A percentile compares a stretch with the other conserved stretches of the same genome.
Evolutionary conservation across 148 eudicot genomes (phyloP).

Genomic region (Rhododendron kiyosumense): DNA sequence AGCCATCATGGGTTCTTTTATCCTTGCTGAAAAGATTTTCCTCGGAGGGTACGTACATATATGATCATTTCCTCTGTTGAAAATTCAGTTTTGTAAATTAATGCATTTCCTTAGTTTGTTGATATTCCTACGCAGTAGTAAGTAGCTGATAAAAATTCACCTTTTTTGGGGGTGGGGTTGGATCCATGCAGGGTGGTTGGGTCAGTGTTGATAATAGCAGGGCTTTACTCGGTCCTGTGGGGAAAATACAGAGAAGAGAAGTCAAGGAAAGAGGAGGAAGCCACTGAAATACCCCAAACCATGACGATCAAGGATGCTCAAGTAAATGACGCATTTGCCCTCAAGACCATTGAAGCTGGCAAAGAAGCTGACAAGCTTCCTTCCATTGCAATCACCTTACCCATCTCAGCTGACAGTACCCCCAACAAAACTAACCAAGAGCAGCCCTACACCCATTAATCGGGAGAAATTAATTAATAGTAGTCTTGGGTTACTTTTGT

Average conservation of each 20-base stretch:
- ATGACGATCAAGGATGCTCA: constrained; percentile 27
- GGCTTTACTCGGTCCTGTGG: constrained; percentile 85
- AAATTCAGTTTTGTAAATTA: neutral
- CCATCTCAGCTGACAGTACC: neutral
- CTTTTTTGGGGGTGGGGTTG: neutral
- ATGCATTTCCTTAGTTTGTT: neutral
- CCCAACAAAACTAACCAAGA: neutral
- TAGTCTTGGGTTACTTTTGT: neutral
- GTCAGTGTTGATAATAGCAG: constrained; percentile 49
- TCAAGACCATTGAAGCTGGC: neutral
- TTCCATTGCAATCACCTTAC: neutral
- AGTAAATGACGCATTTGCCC: constrained; percentile 8
- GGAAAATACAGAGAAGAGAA: constrained; percentile 73
- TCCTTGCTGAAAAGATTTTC: constrained; percentile 88
- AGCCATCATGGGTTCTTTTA: constrained; percentile 94
- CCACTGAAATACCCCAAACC: constrained; percentile 29
- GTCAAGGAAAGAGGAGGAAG: constrained; percentile 39
- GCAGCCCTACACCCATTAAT: neutral
- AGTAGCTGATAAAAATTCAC: neutral
- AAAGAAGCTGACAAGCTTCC: neutral
- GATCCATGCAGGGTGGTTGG: neutral
- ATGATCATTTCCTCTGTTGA: neutral
- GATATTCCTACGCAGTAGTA: neutral
- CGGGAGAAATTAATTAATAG: neutral
- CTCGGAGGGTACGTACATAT: constrained; percentile 55